Percentiles rank a stretch among this genome's conserved stretches.
Evolutionary conservation across 202 grass and related monocot species (phyloP).

Genomic region (Elaeis oleifera): DNA sequence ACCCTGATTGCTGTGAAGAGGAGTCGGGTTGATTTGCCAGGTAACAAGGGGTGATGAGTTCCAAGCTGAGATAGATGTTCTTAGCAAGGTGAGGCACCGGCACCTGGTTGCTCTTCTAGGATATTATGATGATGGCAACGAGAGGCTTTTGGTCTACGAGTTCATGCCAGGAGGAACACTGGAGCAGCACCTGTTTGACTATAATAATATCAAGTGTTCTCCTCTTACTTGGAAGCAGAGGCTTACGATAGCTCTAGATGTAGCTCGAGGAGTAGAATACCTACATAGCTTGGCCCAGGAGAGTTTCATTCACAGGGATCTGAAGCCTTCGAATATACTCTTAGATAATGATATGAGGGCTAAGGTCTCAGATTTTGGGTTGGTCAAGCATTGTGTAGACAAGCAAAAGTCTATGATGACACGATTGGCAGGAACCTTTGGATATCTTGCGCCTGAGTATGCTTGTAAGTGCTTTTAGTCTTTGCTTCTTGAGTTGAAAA

Average conservation of each 20-base stretch:
- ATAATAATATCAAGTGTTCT: background rate
- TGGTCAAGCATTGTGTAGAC: constrained; percentile 12
- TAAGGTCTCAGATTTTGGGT: constrained; percentile 21
- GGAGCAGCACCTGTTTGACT: constrained; percentile 15
- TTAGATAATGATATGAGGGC: constrained; percentile 19
- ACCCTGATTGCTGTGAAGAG: constrained; percentile 12
- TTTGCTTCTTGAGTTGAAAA: background rate
- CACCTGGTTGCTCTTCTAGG: constrained; percentile 15
- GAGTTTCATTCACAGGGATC: constrained; percentile 22
- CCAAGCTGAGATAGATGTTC: constrained; percentile 18
- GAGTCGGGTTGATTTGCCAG: background rate
- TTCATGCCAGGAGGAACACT: constrained; percentile 12
- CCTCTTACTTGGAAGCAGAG: constrained; percentile 22
- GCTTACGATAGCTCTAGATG: constrained; percentile 13
- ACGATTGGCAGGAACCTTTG: constrained; percentile 20
- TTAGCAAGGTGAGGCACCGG: constrained; percentile 14
- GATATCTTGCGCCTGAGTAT: constrained; percentile 20
- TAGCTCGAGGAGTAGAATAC: constrained; percentile 16
- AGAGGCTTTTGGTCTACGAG: constrained; percentile 21
- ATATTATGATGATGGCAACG: constrained; percentile 13
- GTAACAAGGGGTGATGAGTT: constrained; percentile 10
- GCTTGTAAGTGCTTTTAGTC: constrained; percentile 7
- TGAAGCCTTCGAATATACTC: constrained; percentile 23
- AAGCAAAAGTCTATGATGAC: constrained; percentile 21
- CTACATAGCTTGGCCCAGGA: constrained; percentile 18